Percentiles rank a stretch among this genome's conserved stretches.
Conservation (phyloP, 257 asterid genomes). For the Ocimum tenuiflorum region DNA sequence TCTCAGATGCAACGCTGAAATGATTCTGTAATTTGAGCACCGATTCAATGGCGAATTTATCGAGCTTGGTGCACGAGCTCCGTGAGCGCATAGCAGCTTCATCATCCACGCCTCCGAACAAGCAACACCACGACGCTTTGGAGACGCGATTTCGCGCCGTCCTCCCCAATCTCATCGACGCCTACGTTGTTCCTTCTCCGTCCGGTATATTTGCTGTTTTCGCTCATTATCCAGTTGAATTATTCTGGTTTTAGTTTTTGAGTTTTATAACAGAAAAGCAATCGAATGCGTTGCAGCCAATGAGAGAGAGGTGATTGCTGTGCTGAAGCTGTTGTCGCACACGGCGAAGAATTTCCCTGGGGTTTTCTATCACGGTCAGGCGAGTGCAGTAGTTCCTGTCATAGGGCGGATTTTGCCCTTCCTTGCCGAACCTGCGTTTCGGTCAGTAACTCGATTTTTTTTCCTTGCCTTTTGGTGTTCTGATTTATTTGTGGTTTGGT, state of each 20-base stretch:
- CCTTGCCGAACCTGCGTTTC: slow-evolving; percentile 61
- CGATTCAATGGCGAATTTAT: slow-evolving; percentile 57
- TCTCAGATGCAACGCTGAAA: neutral
- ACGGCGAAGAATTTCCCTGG: slow-evolving; percentile 76
- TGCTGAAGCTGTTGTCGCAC: slow-evolving; percentile 57
- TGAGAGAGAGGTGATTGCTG: slow-evolving; percentile 75
- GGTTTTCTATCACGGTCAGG: slow-evolving; percentile 72
- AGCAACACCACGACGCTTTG: slow-evolving; percentile 62
- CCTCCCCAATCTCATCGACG: slow-evolving; percentile 67
- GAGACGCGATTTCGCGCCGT: slow-evolving; percentile 81
- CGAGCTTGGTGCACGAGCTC: slow-evolving; percentile 79
- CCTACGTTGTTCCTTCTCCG: slow-evolving; percentile 63
- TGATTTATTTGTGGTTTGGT: neutral
- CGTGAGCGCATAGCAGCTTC: slow-evolving; percentile 79
- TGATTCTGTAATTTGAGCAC: neutral
- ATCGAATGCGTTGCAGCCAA: slow-evolving; percentile 34
- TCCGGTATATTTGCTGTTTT: slow-evolving; percentile 31
- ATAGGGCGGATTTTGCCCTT: slow-evolving; percentile 64
- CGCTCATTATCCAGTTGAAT: neutral
- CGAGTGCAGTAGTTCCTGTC: slow-evolving; percentile 66
- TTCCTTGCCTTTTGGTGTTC: neutral
- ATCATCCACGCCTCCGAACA: slow-evolving; percentile 54
- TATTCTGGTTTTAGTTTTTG: neutral
- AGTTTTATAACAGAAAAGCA: neutral
- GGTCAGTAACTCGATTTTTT: slow-evolving; percentile 32